phyloP scores from a whole-genome alignment of 139 green algal species.

The Chlorella ohadii region DNA sequence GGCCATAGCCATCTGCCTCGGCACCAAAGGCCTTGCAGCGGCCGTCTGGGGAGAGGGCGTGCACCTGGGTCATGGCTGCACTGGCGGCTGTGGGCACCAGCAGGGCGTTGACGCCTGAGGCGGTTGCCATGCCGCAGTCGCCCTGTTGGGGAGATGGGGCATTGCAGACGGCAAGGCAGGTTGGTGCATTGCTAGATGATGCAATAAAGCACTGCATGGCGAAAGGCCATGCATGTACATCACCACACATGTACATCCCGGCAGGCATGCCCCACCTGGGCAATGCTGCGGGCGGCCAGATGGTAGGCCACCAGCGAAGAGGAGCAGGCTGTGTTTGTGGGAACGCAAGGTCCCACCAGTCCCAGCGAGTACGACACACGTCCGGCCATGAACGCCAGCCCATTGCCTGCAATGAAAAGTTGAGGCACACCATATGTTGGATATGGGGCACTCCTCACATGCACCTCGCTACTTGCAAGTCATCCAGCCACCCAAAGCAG shows the following conservation, averaged over 20 bases:
- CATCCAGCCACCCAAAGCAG: background rate
- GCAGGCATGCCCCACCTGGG: slow-evolving; percentile 2
- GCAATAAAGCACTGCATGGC: no score
- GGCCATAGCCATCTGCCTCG: slow-evolving; percentile 86
- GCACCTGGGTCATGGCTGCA: slow-evolving; percentile 75
- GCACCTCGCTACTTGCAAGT: no score
- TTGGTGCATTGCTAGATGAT: slow-evolving; percentile 43
- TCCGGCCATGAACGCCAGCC: slow-evolving; percentile 62
- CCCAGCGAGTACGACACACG: slow-evolving; percentile 86
- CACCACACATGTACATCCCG: no score
- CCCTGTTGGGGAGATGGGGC: slow-evolving; percentile 37
- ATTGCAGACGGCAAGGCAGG: no score
- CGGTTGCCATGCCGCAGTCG: slow-evolving; percentile 53
- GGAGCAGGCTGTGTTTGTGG: slow-evolving; percentile 90
- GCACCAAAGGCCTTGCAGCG: slow-evolving; percentile 88
- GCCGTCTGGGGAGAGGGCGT: slow-evolving; percentile 67
- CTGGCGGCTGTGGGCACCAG: slow-evolving; percentile 70
- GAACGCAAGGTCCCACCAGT: slow-evolving; percentile 74
- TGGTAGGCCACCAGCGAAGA: slow-evolving; percentile 84
- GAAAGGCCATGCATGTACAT: no score
- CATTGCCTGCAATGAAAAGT: slow-evolving; percentile 77
- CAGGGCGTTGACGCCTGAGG: slow-evolving; percentile 77
- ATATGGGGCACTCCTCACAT: no score
- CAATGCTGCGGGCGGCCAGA: slow-evolving; percentile 61
- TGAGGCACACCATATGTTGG: slow-evolving; percentile 27